Conservation (phyloP, 2,329 filamentous ascomycete genomes). For the Myriosclerotinia scirpicola region DNA sequence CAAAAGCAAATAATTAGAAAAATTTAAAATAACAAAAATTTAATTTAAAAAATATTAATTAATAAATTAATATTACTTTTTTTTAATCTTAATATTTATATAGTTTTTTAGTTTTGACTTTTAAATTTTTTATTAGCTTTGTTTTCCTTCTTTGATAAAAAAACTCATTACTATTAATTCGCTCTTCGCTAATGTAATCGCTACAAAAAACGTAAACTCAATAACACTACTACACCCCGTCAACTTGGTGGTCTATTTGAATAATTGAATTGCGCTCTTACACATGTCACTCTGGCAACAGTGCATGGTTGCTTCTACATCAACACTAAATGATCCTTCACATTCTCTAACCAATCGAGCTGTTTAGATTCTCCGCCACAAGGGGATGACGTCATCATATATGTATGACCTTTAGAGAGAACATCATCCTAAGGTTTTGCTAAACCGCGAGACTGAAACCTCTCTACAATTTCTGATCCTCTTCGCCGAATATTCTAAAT, state of each 20-base stretch:
- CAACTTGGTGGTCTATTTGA: conserved; percentile 92
- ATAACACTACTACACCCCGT: conserved; percentile 75
- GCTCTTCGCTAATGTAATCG: too few species aligned
- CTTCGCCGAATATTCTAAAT: conserved; percentile 42
- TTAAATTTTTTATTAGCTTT: too few species aligned
- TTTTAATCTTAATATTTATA: too few species aligned
- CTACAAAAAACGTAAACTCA: too few species aligned
- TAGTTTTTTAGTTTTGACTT: too few species aligned
- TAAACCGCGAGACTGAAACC: conserved; percentile 94
- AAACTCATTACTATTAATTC: too few species aligned
- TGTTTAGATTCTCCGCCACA: conserved; percentile 81
- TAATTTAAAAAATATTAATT: too few species aligned
- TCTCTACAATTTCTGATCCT: conserved; percentile 93
- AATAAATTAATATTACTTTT: too few species aligned
- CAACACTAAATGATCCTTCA: conserved; percentile 32
- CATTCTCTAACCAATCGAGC: conserved; percentile 82
- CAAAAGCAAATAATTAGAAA: too few species aligned
- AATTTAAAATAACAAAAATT: too few species aligned
- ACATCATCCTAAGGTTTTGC: conserved; percentile 89
- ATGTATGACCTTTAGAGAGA: conserved; percentile 95
- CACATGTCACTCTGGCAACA: conserved; percentile 93
- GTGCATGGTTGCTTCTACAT: conserved; percentile 79
- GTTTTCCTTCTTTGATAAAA: too few species aligned
- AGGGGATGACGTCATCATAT: conserved; percentile 76
- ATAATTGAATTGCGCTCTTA: conserved; percentile 97